Evolutionary conservation across 192 early-diverging fungal species (phyloP).

Genomic region (Spinellus fusiger): DNA sequence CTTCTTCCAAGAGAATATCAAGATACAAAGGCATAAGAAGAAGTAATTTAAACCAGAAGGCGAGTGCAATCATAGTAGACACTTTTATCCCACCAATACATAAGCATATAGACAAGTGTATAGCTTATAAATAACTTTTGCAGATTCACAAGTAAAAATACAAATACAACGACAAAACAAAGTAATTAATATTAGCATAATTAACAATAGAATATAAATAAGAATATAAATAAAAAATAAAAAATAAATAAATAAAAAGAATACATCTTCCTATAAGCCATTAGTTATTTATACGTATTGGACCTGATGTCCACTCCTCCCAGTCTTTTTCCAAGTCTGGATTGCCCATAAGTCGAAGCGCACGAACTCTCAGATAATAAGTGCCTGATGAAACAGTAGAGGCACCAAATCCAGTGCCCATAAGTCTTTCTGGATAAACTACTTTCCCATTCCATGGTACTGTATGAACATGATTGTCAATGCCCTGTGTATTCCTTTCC

Average conservation of each 20-base stretch:
- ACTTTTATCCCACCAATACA: too few species aligned
- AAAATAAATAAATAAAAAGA: conserved; percentile 9
- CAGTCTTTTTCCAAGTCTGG: conserved; percentile 7
- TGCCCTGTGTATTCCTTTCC: conserved; percentile 12
- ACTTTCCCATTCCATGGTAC: conserved; percentile 17
- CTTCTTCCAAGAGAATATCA: too few species aligned
- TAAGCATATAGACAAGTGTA: too few species aligned
- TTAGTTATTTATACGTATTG: conserved; percentile 1
- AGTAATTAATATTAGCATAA: not conserved
- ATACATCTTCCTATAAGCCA: not conserved
- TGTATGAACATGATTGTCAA: not conserved
- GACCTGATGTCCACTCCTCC: conserved; percentile 13
- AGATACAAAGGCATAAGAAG: too few species aligned
- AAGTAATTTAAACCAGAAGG: too few species aligned
- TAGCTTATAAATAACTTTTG: too few species aligned
- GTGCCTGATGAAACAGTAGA: conserved; percentile 2
- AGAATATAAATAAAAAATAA: not conserved
- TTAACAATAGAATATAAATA: not conserved
- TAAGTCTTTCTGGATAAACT: not conserved
- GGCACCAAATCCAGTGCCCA: not conserved
- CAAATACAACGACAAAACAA: not conserved
- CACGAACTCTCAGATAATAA: conserved; percentile 19
- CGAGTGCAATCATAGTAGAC: too few species aligned
- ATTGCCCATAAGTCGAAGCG: conserved; percentile 20
- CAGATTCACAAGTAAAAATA: too few species aligned